Evolutionary conservation across 1,284 basidiomycete genomes (phyloP).

Genomic region (Malassezia sp.): DNA sequence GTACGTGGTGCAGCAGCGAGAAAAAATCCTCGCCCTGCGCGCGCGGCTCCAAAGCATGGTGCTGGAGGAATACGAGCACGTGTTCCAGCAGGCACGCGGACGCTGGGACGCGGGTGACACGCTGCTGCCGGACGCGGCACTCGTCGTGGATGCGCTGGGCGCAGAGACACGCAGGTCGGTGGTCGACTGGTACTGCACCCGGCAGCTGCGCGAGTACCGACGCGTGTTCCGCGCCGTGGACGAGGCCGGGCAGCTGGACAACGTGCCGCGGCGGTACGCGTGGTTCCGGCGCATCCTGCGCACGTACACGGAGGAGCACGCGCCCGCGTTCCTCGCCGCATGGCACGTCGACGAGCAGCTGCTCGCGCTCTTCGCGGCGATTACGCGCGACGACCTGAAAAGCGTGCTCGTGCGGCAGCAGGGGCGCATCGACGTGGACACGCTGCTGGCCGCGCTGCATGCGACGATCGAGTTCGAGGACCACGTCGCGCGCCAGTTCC

Average conservation of each 20-base stretch:
- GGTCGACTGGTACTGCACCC: constrained; percentile 75
- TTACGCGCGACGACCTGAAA: constrained; percentile 39
- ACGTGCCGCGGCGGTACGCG: constrained; percentile 79
- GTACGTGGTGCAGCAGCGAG: constrained; percentile 28
- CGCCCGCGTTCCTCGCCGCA: constrained; percentile 27
- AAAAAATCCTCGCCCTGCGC: constrained; percentile 30
- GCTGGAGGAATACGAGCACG: constrained; percentile 36
- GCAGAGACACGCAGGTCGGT: constrained; percentile 53
- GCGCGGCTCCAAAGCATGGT: constrained; percentile 22
- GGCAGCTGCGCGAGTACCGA: constrained; percentile 89
- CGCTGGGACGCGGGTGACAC: constrained; percentile 23
- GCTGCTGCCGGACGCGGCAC: constrained; percentile 32
- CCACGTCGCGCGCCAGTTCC: constrained; percentile 24
- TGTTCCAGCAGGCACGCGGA: constrained; percentile 28
- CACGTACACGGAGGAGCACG: constrained; percentile 72
- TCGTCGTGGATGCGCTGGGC: constrained; percentile 41
- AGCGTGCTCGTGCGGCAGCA: constrained; percentile 39
- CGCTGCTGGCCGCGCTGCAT: constrained; percentile 34
- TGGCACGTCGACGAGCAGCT: constrained; percentile 38
- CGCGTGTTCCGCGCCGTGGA: constrained; percentile 64
- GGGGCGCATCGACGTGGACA: constrained; percentile 30
- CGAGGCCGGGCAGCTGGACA: constrained; percentile 85
- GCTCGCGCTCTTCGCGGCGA: constrained; percentile 32
- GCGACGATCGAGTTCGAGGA: constrained; percentile 41
- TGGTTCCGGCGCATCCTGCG: constrained; percentile 90